These are phyloP conservation scores for Yamadazyma sp. DNA, from an alignment of 1,139 yeast species.

Conservation along the genomic window DNA sequence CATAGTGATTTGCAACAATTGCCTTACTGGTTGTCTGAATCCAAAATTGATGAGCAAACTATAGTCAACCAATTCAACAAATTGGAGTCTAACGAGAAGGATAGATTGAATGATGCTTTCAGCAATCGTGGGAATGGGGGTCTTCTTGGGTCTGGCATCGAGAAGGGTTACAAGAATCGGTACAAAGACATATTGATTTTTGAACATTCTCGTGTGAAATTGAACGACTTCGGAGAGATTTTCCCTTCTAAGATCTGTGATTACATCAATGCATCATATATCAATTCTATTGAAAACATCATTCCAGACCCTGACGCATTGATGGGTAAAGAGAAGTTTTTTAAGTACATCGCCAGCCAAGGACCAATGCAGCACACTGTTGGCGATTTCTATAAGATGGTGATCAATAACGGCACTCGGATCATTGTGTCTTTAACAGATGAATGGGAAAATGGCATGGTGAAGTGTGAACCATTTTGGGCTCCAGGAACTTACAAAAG, in stretches of 20 bases:
- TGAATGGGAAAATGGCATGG: slow-evolving; percentile 52
- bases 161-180: slow-evolving; percentile 72
- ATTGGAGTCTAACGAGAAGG: slow-evolving; percentile 33
- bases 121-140: slow-evolving; percentile 12
- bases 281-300: slow-evolving; percentile 20
- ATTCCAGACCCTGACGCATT: background rate
- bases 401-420: slow-evolving; percentile 43
- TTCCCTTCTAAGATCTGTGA: slow-evolving; percentile 18
- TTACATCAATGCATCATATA: slow-evolving; percentile 25
- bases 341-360: slow-evolving; percentile 75
- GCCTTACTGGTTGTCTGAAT: slow-evolving; percentile 19
- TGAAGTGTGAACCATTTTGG: slow-evolving; percentile 61
- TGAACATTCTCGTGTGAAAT: slow-evolving; percentile 73
- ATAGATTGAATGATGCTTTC: slow-evolving; percentile 32
- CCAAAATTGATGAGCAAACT: slow-evolving; percentile 9
- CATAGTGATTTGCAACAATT: slow-evolving; percentile 5
- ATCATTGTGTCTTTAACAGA: slow-evolving; percentile 52
- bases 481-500: slow-evolving; percentile 44
- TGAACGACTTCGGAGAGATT: slow-evolving; percentile 19
- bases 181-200: slow-evolving; percentile 82
- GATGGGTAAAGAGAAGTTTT: slow-evolving; percentile 5
- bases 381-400: slow-evolving; percentile 80
- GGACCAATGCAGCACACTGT: slow-evolving; percentile 79
- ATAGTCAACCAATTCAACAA: slow-evolving; percentile 22
- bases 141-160: slow-evolving; percentile 56